These are phyloP conservation scores for Atalantia buxifolia DNA, from an alignment of 345 rosid genomes.

Conservation along the genomic window DNA sequence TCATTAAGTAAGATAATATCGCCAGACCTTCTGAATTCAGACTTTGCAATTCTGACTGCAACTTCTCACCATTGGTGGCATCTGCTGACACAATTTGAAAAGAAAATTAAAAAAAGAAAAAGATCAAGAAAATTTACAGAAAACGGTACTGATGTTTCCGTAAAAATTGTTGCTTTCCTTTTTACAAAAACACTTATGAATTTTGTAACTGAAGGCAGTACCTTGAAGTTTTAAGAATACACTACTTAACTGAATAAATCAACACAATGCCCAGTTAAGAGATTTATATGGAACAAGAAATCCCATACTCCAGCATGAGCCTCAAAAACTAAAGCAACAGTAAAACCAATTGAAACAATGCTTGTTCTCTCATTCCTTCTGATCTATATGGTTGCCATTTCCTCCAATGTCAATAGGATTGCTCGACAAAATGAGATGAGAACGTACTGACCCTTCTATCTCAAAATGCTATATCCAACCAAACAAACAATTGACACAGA, in stretches of 20 bases:
- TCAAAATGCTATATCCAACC: neutral
- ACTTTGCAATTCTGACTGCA: slow-evolving; percentile 67
- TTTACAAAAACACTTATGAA: neutral
- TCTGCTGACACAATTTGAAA: slow-evolving; percentile 31
- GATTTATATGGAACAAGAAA: neutral
- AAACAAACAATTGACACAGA: neutral
- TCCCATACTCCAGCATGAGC: neutral
- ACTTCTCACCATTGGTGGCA: slow-evolving; percentile 46
- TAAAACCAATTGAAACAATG: neutral
- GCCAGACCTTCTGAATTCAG: slow-evolving; percentile 67
- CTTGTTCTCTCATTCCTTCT: neutral
- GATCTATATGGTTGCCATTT: neutral
- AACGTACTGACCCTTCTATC: neutral
- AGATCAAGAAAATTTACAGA: neutral
- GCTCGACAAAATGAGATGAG: neutral
- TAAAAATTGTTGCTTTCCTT: neutral
- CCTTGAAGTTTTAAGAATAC: neutral
- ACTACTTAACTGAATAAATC: neutral
- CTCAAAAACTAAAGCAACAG: neutral
- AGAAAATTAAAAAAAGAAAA: neutral
- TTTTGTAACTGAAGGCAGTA: neutral
- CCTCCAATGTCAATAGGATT: neutral
- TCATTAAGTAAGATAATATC: neutral
- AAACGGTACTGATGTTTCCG: neutral
- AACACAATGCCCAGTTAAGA: neutral